Evolutionary conservation across 306 rosid genomes (phyloP).

Genomic region (Pyrus bretschneideri): DNA sequence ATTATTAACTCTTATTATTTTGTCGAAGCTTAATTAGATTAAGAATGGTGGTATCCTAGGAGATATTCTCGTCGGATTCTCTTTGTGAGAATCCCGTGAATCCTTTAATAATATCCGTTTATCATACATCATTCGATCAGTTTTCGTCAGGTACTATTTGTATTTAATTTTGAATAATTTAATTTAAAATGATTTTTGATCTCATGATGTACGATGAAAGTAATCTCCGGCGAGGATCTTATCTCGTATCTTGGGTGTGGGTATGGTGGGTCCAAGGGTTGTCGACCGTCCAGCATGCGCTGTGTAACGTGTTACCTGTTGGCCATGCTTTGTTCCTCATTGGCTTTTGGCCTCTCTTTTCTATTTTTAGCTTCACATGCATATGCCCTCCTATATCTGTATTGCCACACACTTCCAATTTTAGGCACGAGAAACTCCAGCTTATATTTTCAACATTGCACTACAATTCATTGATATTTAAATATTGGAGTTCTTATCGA

Average conservation of each 20-base stretch:
- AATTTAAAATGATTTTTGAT: too few species aligned
- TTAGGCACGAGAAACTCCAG: background rate
- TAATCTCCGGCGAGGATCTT: rapidly evolving
- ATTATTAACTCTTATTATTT: too few species aligned
- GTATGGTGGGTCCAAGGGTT: constrained; percentile 63
- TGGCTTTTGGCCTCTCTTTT: constrained; percentile 15
- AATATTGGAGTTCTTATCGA: background rate
- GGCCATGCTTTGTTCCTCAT: constrained; percentile 61
- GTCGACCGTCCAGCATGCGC: constrained; percentile 78
- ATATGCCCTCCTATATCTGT: background rate
- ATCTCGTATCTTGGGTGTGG: constrained; percentile 10
- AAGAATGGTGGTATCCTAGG: background rate
- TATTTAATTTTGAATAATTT: too few species aligned
- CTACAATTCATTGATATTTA: background rate
- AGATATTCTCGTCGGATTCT: too few species aligned
- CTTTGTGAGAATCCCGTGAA: too few species aligned
- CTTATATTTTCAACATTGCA: background rate
- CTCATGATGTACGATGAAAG: rapidly evolving
- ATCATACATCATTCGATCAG: rapidly evolving
- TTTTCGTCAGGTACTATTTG: too few species aligned
- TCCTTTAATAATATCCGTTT: too few species aligned
- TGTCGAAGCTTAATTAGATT: background rate
- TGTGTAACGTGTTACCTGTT: constrained; percentile 47
- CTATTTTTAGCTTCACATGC: constrained; percentile 16
- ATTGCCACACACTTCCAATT: constrained; percentile 8